phyloP scores from a whole-genome alignment of 164 flowering plant species.

The Piper longum region DNA sequence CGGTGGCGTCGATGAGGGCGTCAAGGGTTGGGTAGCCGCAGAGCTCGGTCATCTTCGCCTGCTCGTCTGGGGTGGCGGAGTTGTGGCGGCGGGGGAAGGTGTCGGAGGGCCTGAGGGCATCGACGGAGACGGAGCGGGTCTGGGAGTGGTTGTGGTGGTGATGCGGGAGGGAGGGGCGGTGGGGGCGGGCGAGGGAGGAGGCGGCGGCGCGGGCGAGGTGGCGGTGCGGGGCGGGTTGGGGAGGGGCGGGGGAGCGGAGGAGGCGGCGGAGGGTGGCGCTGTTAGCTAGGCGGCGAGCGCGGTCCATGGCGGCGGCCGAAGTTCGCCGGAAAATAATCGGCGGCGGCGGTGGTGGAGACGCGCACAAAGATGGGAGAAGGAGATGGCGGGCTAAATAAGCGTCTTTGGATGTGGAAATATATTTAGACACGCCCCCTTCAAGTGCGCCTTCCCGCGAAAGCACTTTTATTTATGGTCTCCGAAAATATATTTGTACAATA shows the following conservation, averaged over 20 bases:
- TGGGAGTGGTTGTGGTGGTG: slow-evolving; percentile 6
- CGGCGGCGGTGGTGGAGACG: background rate
- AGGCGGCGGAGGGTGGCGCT: slow-evolving; percentile 52
- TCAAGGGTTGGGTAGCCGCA: slow-evolving; percentile 55
- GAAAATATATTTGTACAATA: no score
- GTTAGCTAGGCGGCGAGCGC: slow-evolving; percentile 74
- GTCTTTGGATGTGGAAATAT: slow-evolving; percentile 4
- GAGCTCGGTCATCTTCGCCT: slow-evolving; percentile 53
- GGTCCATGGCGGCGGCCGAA: slow-evolving; percentile 40
- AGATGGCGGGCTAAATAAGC: background rate
- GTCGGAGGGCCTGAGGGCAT: slow-evolving; percentile 70
- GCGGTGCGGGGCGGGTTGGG: slow-evolving; percentile 7
- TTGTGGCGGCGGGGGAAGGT: slow-evolving; percentile 94
- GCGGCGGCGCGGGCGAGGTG: slow-evolving; percentile 8
- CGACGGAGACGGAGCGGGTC: slow-evolving; percentile 52
- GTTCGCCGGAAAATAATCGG: background rate
- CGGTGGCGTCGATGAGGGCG: slow-evolving; percentile 78
- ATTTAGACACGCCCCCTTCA: no score
- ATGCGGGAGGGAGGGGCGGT: slow-evolving; percentile 9
- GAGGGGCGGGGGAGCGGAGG: slow-evolving; percentile 47
- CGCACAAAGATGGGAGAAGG: background rate
- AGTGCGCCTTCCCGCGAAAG: no score
- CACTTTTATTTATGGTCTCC: no score
- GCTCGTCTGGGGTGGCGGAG: slow-evolving; percentile 85
- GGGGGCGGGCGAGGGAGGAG: slow-evolving; percentile 3